Conservation (phyloP, 2,329 filamentous ascomycete species). For the Conoideocrella luteorostrata region DNA sequence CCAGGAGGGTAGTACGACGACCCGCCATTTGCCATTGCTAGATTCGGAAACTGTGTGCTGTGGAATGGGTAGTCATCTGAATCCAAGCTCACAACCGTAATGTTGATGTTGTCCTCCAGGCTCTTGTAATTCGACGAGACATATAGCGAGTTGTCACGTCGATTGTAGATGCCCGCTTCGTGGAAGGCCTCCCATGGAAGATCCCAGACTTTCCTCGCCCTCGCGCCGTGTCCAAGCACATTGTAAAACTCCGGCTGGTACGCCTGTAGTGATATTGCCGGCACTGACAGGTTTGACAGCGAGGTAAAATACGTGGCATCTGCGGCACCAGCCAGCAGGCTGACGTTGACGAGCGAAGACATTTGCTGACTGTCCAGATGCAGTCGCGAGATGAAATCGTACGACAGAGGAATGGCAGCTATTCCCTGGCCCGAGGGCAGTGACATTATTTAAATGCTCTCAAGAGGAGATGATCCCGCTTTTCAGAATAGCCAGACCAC, state of each 20-base stretch:
- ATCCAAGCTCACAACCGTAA: slow-evolving; percentile 15
- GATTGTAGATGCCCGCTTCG: slow-evolving; percentile 43
- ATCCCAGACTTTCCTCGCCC: slow-evolving; percentile 11
- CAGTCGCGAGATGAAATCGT: not conserved
- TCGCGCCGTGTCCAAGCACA: slow-evolving; percentile 36
- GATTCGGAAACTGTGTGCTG: slow-evolving; percentile 14
- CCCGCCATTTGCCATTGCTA: slow-evolving; percentile 17
- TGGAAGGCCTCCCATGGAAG: slow-evolving; percentile 47
- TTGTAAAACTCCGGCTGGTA: slow-evolving; percentile 45
- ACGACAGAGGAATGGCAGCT: not conserved
- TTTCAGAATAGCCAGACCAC: no score
- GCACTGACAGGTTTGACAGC: slow-evolving; percentile 1
- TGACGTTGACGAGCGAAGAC: not conserved
- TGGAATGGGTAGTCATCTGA: slow-evolving; percentile 12
- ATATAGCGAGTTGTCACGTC: slow-evolving; percentile 10
- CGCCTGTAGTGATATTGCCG: slow-evolving; percentile 18
- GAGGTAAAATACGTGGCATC: slow-evolving; percentile 7
- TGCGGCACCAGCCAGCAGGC: slow-evolving; percentile 3
- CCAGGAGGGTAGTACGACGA: slow-evolving; percentile 16
- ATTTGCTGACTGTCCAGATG: not conserved
- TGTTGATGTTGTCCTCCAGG: slow-evolving; percentile 31
- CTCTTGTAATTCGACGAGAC: slow-evolving; percentile 25
- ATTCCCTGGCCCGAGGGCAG: not conserved
- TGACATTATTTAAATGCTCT: not conserved
- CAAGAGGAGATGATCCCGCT: no score